These are phyloP conservation scores for Elsinoe ampelina DNA, from an alignment of 2,329 filamentous ascomycete species.

Conservation along the genomic window DNA sequence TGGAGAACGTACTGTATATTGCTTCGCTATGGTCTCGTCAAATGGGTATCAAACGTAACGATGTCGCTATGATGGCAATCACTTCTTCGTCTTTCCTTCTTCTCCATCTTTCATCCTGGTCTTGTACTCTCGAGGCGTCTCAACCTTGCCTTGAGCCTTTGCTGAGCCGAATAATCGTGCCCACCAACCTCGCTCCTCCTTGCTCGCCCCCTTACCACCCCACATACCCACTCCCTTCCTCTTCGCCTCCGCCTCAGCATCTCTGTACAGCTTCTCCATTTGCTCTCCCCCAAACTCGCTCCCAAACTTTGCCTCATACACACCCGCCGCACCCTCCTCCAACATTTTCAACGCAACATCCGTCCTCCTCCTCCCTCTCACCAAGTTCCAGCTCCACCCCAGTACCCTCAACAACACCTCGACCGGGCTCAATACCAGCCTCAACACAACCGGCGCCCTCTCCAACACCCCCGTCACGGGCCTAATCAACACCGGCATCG, in stretches of 20 bases:
- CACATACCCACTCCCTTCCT: conserved; percentile 52
- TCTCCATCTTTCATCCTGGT: conserved; percentile 41
- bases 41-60: neutral
- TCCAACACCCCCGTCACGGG: conserved; percentile 85
- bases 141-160: conserved; percentile 47
- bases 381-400: conserved; percentile 68
- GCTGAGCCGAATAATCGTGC: conserved; percentile 37
- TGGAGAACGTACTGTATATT: too few relatives aligned
- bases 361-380: conserved; percentile 48
- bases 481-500: conserved; percentile 56
- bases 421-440: conserved; percentile 69
- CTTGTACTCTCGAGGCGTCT: conserved; percentile 87
- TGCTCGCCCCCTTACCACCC: conserved; percentile 37
- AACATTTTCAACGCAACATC: conserved; percentile 91
- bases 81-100: conserved; percentile 25
- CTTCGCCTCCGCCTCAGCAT: conserved; percentile 45
- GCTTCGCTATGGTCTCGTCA: too few relatives aligned
- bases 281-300: conserved; percentile 66
- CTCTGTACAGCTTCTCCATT: conserved; percentile 51
- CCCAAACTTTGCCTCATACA: conserved; percentile 87
- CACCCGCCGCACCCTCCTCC: conserved; percentile 71
- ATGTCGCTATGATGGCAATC: neutral
- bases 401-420: conserved; percentile 93
- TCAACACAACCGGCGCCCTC: conserved; percentile 72
- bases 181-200: conserved; percentile 29